A percentile compares a stretch with the other conserved stretches of the same genome.
Evolutionary conservation across 257 asterid genomes (phyloP).

Genomic region (Cruciata laevipes): DNA sequence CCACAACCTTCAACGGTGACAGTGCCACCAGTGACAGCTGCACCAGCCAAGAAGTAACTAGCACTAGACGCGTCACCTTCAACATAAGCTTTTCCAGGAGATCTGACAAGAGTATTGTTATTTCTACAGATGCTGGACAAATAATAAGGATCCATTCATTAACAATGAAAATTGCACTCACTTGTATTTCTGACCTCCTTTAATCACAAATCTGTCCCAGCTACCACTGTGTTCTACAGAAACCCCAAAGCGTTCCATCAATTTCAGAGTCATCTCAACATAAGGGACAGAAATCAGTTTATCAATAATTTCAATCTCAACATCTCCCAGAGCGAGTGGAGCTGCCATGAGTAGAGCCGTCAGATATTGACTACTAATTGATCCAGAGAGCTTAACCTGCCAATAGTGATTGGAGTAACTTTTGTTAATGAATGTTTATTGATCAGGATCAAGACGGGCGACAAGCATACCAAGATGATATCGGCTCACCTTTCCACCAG

Average conservation of each 20-base stretch:
- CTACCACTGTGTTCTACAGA: constrained; percentile 68
- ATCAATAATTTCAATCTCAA: constrained; percentile 89
- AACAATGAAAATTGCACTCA: constrained; percentile 28
- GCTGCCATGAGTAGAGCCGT: constrained; percentile 98
- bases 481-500: constrained; percentile 77
- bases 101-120: constrained; percentile 32
- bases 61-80: constrained; percentile 99
- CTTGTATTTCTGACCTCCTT: constrained; percentile 96
- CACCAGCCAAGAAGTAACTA: constrained; percentile 99
- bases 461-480: constrained; percentile 1
- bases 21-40: constrained; percentile 95
- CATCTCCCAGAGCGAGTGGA: constrained; percentile 83
- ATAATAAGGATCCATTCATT: constrained; percentile 12
- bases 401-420: constrained; percentile 13
- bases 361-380: constrained; percentile 91
- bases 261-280: constrained; percentile 94
- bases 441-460: neutral
- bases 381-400: constrained; percentile 97
- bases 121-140: constrained; percentile 11
- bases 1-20: constrained; percentile 96
- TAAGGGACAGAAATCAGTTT: constrained; percentile 91
- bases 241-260: constrained; percentile 99
- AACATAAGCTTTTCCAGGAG: constrained; percentile 92
- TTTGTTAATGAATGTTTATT: constrained; percentile 1
- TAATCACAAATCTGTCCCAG: constrained; percentile 82